These are phyloP conservation scores for Exserohilum rostratum DNA, from an alignment of 2,329 filamentous ascomycete species.

Conservation along the genomic window DNA sequence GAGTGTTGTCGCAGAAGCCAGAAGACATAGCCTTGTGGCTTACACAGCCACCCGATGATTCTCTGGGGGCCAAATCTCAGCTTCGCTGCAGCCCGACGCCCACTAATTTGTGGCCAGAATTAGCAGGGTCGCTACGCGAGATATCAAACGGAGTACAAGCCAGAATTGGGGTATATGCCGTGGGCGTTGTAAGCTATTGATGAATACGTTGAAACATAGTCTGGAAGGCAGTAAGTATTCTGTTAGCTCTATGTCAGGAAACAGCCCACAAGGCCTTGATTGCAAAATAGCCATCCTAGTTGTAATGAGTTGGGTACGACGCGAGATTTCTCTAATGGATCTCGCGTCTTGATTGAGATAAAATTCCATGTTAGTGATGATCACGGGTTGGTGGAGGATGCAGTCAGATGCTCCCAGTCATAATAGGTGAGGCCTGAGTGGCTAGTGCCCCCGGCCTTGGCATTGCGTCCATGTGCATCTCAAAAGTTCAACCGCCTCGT, in stretches of 20 bases:
- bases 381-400: neutral
- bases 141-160: neutral
- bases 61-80: conserved; percentile 3
- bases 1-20: neutral
- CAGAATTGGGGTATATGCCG: neutral
- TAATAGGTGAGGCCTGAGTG: conserved; percentile 4
- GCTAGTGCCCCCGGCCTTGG: conserved; percentile 10
- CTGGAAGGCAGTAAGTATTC: neutral
- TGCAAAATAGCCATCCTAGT: neutral
- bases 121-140: neutral
- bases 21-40: neutral
- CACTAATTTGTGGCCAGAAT: neutral
- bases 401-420: neutral
- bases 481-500: conserved; percentile 9
- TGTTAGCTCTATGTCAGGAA: neutral
- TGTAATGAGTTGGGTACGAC: too few relatives aligned
- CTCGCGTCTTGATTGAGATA: neutral
- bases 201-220: neutral
- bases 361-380: neutral
- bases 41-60: conserved; percentile 14
- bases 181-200: neutral
- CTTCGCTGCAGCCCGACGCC: conserved; percentile 4
- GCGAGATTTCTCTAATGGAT: too few relatives aligned
- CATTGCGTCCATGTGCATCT: conserved; percentile 8
- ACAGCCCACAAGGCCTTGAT: neutral